These are phyloP conservation scores for Sarocladium brachiariae DNA, from an alignment of 2,329 filamentous ascomycete genomes.

Conservation along the genomic window DNA sequence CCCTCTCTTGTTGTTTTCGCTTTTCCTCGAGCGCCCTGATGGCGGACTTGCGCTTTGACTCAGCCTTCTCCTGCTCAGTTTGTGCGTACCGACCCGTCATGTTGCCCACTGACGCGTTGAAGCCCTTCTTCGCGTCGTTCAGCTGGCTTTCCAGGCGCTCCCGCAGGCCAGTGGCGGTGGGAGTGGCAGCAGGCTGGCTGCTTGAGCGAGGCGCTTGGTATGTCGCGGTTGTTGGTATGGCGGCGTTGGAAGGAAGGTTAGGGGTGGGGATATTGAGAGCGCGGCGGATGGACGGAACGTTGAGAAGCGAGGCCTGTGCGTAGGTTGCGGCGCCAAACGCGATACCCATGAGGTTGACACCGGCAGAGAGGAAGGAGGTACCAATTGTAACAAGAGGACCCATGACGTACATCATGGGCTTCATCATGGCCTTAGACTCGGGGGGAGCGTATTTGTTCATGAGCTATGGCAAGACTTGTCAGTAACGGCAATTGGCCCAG, in stretches of 20 bases:
- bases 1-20: constrained; percentile 27
- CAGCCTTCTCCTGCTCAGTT: constrained; percentile 26
- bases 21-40: constrained; percentile 28
- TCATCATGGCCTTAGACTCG: constrained; percentile 28
- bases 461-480: constrained; percentile 21
- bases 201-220: constrained; percentile 30
- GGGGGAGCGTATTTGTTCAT: constrained; percentile 26
- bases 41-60: constrained; percentile 27
- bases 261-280: constrained; percentile 30
- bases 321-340: constrained; percentile 32
- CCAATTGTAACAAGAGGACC: constrained; percentile 36
- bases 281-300: constrained; percentile 31
- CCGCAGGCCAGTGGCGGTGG: constrained; percentile 19
- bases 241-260: constrained; percentile 13
- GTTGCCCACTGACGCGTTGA: constrained; percentile 25
- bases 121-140: constrained; percentile 30
- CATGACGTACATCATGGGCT: constrained; percentile 36
- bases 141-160: constrained; percentile 28
- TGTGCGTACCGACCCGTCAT: constrained; percentile 27
- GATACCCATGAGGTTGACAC: constrained; percentile 40
- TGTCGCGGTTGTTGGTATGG: constrained; percentile 12
- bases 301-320: constrained; percentile 31
- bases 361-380: constrained; percentile 41
- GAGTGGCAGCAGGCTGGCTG: constrained; percentile 12
- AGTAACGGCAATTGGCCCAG: background rate